These are phyloP conservation scores for Paxillus involutus DNA, from an alignment of 768 basidiomycete genomes.

Conservation along the genomic window DNA sequence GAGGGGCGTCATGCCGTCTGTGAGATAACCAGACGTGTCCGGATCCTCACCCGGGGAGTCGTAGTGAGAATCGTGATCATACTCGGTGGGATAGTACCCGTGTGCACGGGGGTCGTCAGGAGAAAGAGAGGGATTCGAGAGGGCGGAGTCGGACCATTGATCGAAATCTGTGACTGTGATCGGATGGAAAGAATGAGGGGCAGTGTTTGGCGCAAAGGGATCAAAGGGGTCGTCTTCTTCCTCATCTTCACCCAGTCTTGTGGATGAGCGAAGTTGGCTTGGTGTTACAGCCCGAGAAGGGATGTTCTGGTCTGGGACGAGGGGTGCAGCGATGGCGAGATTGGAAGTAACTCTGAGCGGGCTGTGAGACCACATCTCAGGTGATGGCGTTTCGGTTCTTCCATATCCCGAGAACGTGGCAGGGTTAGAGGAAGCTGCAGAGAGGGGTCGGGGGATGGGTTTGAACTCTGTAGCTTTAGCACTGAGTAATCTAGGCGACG, in stretches of 20 bases:
- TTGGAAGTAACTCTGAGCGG: slow-evolving; percentile 74
- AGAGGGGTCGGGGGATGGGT: slow-evolving; percentile 78
- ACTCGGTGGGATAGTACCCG: slow-evolving; percentile 29
- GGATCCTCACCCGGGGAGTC: slow-evolving; percentile 40
- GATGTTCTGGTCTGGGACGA: slow-evolving; percentile 68
- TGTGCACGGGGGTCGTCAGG: slow-evolving; percentile 46
- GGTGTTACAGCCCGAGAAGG: slow-evolving; percentile 60
- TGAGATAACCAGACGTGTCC: slow-evolving; percentile 61
- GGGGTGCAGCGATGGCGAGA: slow-evolving; percentile 87
- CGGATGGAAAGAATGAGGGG: slow-evolving; percentile 61
- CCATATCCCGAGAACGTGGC: slow-evolving; percentile 43
- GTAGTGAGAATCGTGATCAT: slow-evolving; percentile 33
- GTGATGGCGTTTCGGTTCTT: slow-evolving; percentile 81
- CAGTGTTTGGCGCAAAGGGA: slow-evolving; percentile 52
- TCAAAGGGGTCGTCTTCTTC: slow-evolving; percentile 89
- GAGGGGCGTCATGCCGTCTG: slow-evolving; percentile 95
- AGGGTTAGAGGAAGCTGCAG: slow-evolving; percentile 62
- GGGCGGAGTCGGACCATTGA: slow-evolving; percentile 53
- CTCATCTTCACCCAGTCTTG: slow-evolving; percentile 56
- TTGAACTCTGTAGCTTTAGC: slow-evolving; percentile 91
- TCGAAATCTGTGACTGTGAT: slow-evolving; percentile 66
- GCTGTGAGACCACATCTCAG: slow-evolving; percentile 84
- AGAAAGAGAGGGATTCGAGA: slow-evolving; percentile 49
- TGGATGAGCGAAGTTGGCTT: slow-evolving; percentile 67
- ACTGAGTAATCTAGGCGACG: slow-evolving; percentile 82